Evolutionary conservation across 2,329 filamentous ascomycete genomes (phyloP), one percentile per base, ranked within the genome.

Genomic region (Orbilia brochopaga): DNA sequence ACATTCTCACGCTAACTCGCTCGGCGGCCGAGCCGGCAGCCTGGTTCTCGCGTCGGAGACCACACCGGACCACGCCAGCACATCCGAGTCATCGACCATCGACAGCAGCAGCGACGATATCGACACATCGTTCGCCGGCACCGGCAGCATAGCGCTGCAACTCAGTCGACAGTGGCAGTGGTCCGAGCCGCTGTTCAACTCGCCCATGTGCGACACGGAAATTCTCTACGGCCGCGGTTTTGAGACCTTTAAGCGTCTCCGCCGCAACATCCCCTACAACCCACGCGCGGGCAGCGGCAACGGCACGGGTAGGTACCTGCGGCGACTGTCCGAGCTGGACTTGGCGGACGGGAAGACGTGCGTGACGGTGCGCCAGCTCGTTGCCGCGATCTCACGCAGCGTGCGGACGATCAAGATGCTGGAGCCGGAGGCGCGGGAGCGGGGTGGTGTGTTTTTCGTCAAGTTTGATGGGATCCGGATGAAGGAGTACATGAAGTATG

Each of bases 401-500:
- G 51, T 72, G 4, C 55, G 52, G 10, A 72, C 60, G 2, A 61
- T 72, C 15, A 72, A 65, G 42, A 61, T 21, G 24, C 19, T 72
- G 24, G 67, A 65, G 4, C 55, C 56, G 6, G 51, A 61, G n/a
- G n/a, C 52, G 1, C 64, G 48, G 5, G 48, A 59, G 17, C 13
- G 27, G 2, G 60, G 67, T 30, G 51, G 48, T 4, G 51, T 72
- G 1, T 72, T 56, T 42, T 72, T 65, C 53, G 56, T 72, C n/a
- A 72, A 65, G 23, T 65, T 72, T 17, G 44, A 65, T 8, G 67
- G 67, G n/a, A 56, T 72, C 5, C n/a, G 50, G 10, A 60, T 72
- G 27, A 54, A 72, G 30, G 67, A 72, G 30, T 61, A 65, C 48
- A 72, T 72, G 60, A 72, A 72, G 27, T 72, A 72, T 35, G 64